Percentiles rank a stretch among this genome's conserved stretches.
phyloP scores from a whole-genome alignment of 805 yeast genomes.

The Starmerella stellata region DNA sequence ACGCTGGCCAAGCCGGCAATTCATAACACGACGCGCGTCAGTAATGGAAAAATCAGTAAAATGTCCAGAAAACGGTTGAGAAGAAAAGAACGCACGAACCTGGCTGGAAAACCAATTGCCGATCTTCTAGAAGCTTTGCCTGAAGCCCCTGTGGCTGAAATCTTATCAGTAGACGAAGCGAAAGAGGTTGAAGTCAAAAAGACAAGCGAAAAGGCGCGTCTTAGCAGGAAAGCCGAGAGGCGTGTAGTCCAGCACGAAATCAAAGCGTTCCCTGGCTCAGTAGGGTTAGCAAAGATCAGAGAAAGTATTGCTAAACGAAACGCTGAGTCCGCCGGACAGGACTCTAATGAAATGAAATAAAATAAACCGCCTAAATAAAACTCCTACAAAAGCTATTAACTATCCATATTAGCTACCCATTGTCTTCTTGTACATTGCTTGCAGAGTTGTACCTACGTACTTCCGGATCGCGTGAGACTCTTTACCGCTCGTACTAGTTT shows the following conservation, averaged over 20 bases:
- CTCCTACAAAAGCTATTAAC: too few species aligned
- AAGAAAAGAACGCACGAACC: slow-evolving; percentile 14
- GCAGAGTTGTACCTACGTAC: too few species aligned
- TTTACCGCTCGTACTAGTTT: too few species aligned
- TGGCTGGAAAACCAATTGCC: slow-evolving; percentile 17
- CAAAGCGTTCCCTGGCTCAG: slow-evolving; percentile 2
- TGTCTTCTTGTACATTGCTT: too few species aligned
- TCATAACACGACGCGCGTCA: slow-evolving; percentile 12
- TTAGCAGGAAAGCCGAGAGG: slow-evolving; percentile 15
- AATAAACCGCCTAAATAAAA: too few species aligned
- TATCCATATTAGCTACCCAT: too few species aligned
- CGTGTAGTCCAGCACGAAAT: slow-evolving; percentile 13
- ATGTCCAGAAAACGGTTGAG: slow-evolving; percentile 14
- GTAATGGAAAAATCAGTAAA: slow-evolving; percentile 12
- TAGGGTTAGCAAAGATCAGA: slow-evolving; percentile 6
- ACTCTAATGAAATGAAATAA: too few species aligned
- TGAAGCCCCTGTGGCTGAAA: slow-evolving; percentile 6
- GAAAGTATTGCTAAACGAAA: background rate
- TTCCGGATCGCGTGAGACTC: too few species aligned
- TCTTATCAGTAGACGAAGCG: slow-evolving; percentile 7
- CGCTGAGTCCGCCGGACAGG: too few species aligned
- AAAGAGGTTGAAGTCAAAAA: slow-evolving; percentile 3
- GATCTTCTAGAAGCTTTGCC: slow-evolving; percentile 12
- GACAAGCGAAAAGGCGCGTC: slow-evolving; percentile 6
- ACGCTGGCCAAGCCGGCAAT: slow-evolving; percentile 13